phyloP scores from a whole-genome alignment of 805 yeast species.

The Maudiozyma barnettii region DNA sequence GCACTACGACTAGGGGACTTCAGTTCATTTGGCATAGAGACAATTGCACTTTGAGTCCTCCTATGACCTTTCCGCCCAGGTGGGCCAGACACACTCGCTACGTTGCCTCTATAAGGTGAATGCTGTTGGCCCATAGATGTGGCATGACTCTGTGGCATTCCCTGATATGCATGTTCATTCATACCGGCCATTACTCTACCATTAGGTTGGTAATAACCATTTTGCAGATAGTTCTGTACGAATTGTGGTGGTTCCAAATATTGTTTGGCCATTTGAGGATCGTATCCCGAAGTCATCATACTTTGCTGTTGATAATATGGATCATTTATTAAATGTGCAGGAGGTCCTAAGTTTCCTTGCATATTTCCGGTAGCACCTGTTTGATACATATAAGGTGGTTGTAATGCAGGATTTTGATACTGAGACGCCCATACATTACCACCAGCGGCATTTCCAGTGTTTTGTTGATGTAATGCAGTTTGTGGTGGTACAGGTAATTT shows the following conservation, averaged over 20 bases:
- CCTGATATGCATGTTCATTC: neutral
- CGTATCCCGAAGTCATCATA: neutral
- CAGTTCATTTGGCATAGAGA: conserved; percentile 5
- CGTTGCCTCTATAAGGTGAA: conserved; percentile 1
- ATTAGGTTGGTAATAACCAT: neutral
- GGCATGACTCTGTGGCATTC: neutral
- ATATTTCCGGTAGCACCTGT: neutral
- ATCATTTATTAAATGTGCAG: neutral
- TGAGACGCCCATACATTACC: neutral
- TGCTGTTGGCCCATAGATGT: neutral
- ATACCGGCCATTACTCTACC: neutral
- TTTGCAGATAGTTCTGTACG: neutral
- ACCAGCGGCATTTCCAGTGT: neutral
- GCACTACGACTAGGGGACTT: conserved; percentile 10
- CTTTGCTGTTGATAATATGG: neutral
- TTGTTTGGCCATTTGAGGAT: conserved; percentile 1
- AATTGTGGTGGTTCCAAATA: conserved; percentile 2
- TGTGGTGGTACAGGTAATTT: neutral
- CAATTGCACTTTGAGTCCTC: conserved; percentile 23
- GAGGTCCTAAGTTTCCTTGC: neutral
- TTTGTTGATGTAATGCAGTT: neutral
- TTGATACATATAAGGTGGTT: conserved; percentile 3
- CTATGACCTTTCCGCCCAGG: conserved; percentile 12
- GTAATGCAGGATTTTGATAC: neutral
- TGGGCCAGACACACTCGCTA: neutral